Conservation (phyloP, 2,329 filamentous ascomycete species). For the Coccinonectria pachysandricola region DNA sequence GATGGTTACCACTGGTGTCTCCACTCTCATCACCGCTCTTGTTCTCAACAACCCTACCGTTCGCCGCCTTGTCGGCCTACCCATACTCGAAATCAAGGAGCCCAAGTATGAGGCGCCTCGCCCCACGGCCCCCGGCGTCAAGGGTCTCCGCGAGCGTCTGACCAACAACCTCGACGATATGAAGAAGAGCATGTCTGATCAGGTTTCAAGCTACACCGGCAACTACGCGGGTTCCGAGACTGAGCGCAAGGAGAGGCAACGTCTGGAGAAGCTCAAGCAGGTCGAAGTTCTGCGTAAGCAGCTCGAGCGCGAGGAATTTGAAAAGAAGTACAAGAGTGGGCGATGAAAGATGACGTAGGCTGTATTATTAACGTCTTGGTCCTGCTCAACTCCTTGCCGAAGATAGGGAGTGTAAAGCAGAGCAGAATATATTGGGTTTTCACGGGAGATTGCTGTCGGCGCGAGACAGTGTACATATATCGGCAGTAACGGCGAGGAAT, state of each 20-base stretch:
- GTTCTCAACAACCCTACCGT: constrained; percentile 28
- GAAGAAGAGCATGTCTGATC: constrained; percentile 27
- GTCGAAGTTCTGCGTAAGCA: constrained; percentile 26
- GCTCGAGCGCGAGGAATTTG: constrained; percentile 28
- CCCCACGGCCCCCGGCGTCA: constrained; percentile 10
- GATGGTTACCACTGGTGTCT: constrained; percentile 30
- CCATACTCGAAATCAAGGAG: constrained; percentile 21
- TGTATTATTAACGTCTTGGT: too few relatives aligned
- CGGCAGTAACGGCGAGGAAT: too few relatives aligned
- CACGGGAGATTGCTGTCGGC: too few relatives aligned
- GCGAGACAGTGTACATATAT: too few relatives aligned
- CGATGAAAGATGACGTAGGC: too few relatives aligned
- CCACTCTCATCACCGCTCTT: constrained; percentile 26
- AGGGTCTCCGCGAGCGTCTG: constrained; percentile 22
- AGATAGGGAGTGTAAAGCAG: too few relatives aligned
- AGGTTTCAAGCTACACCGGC: constrained; percentile 25
- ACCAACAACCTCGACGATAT: constrained; percentile 24
- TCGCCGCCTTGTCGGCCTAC: constrained; percentile 29
- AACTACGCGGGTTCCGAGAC: constrained; percentile 21
- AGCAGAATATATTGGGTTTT: too few relatives aligned
- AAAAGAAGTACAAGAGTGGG: constrained; percentile 30
- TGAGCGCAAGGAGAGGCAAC: constrained; percentile 26
- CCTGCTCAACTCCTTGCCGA: too few relatives aligned
- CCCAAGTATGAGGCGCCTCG: constrained; percentile 28
- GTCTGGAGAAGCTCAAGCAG: constrained; percentile 24